Conservation (phyloP, 768 basidiomycete genomes). For the Suillus tomentosus region DNA sequence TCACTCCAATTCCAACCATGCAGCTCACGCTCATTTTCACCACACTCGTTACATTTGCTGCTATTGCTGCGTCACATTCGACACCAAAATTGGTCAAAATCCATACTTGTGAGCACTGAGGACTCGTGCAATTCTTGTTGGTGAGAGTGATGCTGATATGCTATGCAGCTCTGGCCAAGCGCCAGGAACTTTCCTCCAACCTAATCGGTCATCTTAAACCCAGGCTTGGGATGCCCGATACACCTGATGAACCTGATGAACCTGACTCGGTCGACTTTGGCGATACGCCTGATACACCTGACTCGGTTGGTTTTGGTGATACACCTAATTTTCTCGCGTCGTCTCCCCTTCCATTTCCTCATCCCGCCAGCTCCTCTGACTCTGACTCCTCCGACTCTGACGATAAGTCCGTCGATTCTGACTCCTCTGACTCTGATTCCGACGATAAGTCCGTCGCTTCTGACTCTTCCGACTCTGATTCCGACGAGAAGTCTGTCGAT, state of each 20-base stretch:
- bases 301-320: too few relatives aligned
- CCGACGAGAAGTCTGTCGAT: too few relatives aligned
- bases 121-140: neutral
- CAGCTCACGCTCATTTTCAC: neutral
- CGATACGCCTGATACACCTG: too few relatives aligned
- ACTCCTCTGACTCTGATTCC: too few relatives aligned
- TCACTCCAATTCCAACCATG: neutral
- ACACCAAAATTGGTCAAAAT: neutral
- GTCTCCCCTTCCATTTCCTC: too few relatives aligned
- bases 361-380: too few relatives aligned
- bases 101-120: neutral
- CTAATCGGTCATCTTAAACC: neutral
- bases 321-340: too few relatives aligned
- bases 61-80: neutral
- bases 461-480: too few relatives aligned
- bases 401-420: too few relatives aligned
- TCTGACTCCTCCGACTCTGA: too few relatives aligned
- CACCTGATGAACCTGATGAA: neutral
- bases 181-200: neutral
- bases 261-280: too few relatives aligned
- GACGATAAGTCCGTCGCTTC: too few relatives aligned
- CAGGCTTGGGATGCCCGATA: neutral
- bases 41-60: neutral
- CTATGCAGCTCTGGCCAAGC: neutral
- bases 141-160: neutral